Base-by-base conservation (phyloP, 2,329 filamentous ascomycete species). In the Lecanicillium sp. region DNA sequence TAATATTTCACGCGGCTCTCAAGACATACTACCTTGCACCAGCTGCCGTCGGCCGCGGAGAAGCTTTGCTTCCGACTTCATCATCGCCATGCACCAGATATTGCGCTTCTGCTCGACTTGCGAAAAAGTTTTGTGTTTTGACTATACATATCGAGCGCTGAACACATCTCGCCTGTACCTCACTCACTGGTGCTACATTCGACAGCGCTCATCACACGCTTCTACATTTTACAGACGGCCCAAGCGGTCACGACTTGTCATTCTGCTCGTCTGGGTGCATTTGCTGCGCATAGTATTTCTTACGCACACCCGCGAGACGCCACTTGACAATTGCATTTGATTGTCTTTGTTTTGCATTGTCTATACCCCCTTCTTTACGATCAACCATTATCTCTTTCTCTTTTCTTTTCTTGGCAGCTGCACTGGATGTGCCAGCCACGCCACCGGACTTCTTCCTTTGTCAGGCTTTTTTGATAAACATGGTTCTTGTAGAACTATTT, bases 341-440 rank as follows among this genome's bases (percentile, higher is more conserved):
- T 29, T 40, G 36, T 40, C 44, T 40, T 39, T 47, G 29, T 46
- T 49, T 44, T 49, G 27, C 39, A 26, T 37, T 49, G 47, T 43
- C 47, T 49, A 49, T 49, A 49, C 47, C 47, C 46, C 20, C 39
- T 49, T 43, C 40, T 30, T 49, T 39, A 49, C 19, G 40, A 49
- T 20, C 24, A 44, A 48, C 42, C 17, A 33, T 30, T 41, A 26
- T 41, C 35, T 27, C 27, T n/a, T 42, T 49, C 37, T 20, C 21
- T 33, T 44, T 29, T 36, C 21, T 6, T 33, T 41, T 47, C 21
- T 35, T 27, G 44, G 44, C 29, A 32, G 30, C 19, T 27, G 44
- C 44, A 47, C 36, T 41, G 21, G 37, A 41, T n/a, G 36, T 47
- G 32, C 27, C 21, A 14, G 44, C 27, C 20, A 15, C 37, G 17